phyloP scores from a whole-genome alignment of 768 basidiomycete genomes.

The Collybia sordida region DNA sequence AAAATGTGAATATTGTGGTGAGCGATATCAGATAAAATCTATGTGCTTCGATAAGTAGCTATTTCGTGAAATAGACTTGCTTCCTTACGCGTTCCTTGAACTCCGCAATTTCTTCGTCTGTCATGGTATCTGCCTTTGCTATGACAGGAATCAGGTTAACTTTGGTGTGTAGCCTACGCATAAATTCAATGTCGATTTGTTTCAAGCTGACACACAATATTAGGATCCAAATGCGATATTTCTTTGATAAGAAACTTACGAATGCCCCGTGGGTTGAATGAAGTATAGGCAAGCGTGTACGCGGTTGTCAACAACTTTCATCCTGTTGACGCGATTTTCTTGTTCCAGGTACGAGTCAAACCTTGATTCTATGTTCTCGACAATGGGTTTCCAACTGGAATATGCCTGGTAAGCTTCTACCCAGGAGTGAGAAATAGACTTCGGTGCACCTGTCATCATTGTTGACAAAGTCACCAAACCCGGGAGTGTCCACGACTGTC shows the following conservation, averaged over 20 bases:
- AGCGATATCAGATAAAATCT: conserved; percentile 92
- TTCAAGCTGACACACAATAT: conserved; percentile 65
- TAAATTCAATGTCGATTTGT: conserved; percentile 98
- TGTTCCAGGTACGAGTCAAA: conserved; percentile 98
- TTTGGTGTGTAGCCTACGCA: conserved; percentile 94
- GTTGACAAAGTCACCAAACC: conserved; percentile 99
- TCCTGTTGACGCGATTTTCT: conserved; percentile 96
- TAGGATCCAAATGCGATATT: background rate
- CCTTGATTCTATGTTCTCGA: conserved; percentile 97
- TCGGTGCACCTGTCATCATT: conserved; percentile 87
- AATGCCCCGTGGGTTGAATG: conserved; percentile 97
- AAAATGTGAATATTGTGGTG: conserved; percentile 97
- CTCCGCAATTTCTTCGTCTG: conserved; percentile 89
- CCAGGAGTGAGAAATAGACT: conserved; percentile 10
- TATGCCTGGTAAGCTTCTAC: conserved; percentile 15
- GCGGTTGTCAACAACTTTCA: conserved; percentile 93
- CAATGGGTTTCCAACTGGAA: conserved; percentile 93
- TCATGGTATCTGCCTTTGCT: conserved; percentile 97
- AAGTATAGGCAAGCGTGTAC: conserved; percentile 99
- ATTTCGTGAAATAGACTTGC: conserved; percentile 4
- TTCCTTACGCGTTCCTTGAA: conserved; percentile 87
- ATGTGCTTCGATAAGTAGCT: conserved; percentile 2
- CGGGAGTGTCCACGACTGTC: conserved; percentile 99
- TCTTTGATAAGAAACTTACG: conserved; percentile 59
- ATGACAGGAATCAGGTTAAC: conserved; percentile 99